Evolutionary conservation across 73 alveolate species (phyloP), one percentile per base, ranked within the genome.

Genomic region (Paramecium primaurelia): DNA sequence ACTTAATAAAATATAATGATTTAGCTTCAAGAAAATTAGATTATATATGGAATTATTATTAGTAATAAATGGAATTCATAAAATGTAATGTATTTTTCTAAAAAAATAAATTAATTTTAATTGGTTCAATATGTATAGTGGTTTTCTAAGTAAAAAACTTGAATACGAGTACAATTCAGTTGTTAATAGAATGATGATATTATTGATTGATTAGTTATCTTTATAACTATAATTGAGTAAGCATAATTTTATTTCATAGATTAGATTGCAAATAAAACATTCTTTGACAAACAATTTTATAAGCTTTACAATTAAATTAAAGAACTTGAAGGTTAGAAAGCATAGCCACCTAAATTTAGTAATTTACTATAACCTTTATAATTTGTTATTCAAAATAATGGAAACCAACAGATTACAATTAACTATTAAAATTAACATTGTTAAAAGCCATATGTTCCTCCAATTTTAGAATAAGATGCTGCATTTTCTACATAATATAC

Each of bases 181-280:
- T 16, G 75, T 80, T n/a, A 80, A 80, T 80, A 80, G 91, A 80
- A 80, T 80, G 91, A 80, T 80, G 77, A 80, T 80, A 11, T 64
- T 80, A 10, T 16, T 80, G 26, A 80, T 80, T 80, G 91, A 80
- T 80, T 14, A 80, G 26, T 47, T 80, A 45, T 80, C 91, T n/a
- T 36, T 80, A n/a, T 26, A 80, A 45, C 25, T 80, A 42, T 28
- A 80, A 80, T 80, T 80, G 30, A 42, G 91, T 80, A 80, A 18
- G 8, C 16, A 12, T 20, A 32, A 8, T 47, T 44, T 40, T 26
- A 22, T 45, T 18, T 26, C 49, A 36, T 64, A 25, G 91, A 80
- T 80, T 28, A 42, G 49, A 80, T 80, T 8, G 58, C 58, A 12
- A 80, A 80, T 80, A 80, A 80, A 36, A 18, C 71, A 9, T 80